A percentile compares a stretch with the other conserved stretches of the same genome.
These are phyloP conservation scores for Dactylellina haptotyla DNA, from an alignment of 2,329 filamentous ascomycete genomes.

Conservation along the genomic window DNA sequence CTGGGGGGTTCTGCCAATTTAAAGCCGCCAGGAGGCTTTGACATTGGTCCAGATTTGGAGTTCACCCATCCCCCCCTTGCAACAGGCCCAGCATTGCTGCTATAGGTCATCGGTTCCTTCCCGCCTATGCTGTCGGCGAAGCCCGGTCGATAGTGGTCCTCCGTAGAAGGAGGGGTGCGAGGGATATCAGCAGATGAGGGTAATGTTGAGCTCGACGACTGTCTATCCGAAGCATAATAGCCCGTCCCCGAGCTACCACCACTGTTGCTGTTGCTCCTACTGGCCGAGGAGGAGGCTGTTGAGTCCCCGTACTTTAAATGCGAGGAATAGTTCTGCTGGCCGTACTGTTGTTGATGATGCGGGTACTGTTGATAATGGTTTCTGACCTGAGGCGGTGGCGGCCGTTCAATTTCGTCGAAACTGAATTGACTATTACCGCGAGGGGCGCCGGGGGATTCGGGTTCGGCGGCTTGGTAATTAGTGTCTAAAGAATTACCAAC, in stretches of 20 bases:
- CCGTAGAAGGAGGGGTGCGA: slow-evolving; percentile 48
- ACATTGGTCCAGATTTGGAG: slow-evolving; percentile 55
- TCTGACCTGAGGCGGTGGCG: slow-evolving; percentile 53
- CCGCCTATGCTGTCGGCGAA: slow-evolving; percentile 46
- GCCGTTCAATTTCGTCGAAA: slow-evolving; percentile 56
- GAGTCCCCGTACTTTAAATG: slow-evolving; percentile 54
- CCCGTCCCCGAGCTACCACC: slow-evolving; percentile 48
- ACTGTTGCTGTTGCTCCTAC: slow-evolving; percentile 54
- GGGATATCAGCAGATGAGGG: slow-evolving; percentile 52
- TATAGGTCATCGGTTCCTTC: slow-evolving; percentile 54
- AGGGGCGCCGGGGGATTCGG: slow-evolving; percentile 55
- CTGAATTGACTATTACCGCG: slow-evolving; percentile 54
- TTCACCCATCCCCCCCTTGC: slow-evolving; percentile 56
- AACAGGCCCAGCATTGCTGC: slow-evolving; percentile 51
- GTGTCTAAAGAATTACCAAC: slow-evolving; percentile 58
- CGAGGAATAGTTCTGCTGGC: slow-evolving; percentile 40
- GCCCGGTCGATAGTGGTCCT: slow-evolving; percentile 49
- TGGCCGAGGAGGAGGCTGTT: slow-evolving; percentile 51
- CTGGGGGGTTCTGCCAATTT: slow-evolving; percentile 55
- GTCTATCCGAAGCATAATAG: slow-evolving; percentile 55
- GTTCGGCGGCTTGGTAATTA: slow-evolving; percentile 58
- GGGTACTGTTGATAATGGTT: slow-evolving; percentile 53
- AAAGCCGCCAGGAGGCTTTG: slow-evolving; percentile 42
- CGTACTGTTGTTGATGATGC: slow-evolving; percentile 27
- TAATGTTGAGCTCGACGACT: slow-evolving; percentile 50